Conservation (phyloP, 495 filamentous ascomycete genomes). For the Hypoxylon intermedium region DNA sequence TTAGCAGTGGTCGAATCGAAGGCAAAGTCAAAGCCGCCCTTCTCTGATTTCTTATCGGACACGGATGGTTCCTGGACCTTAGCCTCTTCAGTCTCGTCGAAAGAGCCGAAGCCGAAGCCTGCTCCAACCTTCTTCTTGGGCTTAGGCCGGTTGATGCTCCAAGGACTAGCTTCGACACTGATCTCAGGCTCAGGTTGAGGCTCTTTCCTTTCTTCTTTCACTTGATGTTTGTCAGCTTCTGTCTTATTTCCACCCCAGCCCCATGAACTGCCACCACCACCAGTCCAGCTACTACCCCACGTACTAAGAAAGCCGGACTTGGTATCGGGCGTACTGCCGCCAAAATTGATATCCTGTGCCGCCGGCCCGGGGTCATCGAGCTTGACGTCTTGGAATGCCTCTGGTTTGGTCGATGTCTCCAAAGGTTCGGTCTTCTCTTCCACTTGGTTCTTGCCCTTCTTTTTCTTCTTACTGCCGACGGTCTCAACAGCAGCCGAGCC, state of each 20-base stretch:
- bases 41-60: slow-evolving; percentile 30
- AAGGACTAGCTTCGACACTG: slow-evolving; percentile 42
- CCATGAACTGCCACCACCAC: slow-evolving; percentile 44
- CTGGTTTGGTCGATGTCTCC: slow-evolving; percentile 34
- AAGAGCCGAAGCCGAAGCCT: slow-evolving; percentile 47
- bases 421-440: slow-evolving; percentile 31
- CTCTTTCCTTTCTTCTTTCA: slow-evolving; percentile 32
- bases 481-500: slow-evolving; percentile 42
- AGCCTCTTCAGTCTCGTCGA: slow-evolving; percentile 44
- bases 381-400: slow-evolving; percentile 59
- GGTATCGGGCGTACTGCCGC: slow-evolving; percentile 34
- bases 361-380: slow-evolving; percentile 53
- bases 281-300: slow-evolving; percentile 50
- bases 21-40: slow-evolving; percentile 5
- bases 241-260: slow-evolving; percentile 41
- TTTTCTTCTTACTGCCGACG: slow-evolving; percentile 49
- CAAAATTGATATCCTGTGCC: slow-evolving; percentile 48
- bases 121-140: slow-evolving; percentile 53
- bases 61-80: slow-evolving; percentile 36
- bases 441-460: slow-evolving; percentile 50
- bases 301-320: slow-evolving; percentile 46
- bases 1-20: background rate
- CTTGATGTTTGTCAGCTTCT: slow-evolving; percentile 29
- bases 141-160: slow-evolving; percentile 49
- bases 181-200: slow-evolving; percentile 8